phyloP scores from a whole-genome alignment of 306 rosid genomes.

The Coriaria nepalensis region DNA sequence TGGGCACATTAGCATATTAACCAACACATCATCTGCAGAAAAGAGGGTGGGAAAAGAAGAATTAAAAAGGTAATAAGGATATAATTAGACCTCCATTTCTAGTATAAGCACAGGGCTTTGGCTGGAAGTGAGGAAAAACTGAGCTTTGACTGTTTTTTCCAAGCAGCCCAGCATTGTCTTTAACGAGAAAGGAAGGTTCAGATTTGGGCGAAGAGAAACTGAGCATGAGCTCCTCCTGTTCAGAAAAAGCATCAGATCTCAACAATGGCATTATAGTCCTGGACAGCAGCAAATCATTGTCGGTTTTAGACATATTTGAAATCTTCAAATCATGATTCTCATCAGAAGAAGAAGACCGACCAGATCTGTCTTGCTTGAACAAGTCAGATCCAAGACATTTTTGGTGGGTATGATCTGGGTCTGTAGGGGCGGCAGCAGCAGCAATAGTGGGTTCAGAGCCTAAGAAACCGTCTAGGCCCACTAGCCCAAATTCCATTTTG shows the following conservation, averaged over 20 bases:
- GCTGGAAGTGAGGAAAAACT: constrained; percentile 20
- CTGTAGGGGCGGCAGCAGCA: constrained; percentile 8
- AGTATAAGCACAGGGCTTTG: constrained; percentile 11
- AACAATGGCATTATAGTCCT: constrained; percentile 28
- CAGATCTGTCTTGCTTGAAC: constrained; percentile 24
- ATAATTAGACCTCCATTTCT: constrained; percentile 21
- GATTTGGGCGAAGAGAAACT: constrained; percentile 36
- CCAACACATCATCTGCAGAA: constrained; percentile 9
- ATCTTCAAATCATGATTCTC: constrained; percentile 24
- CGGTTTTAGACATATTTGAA: constrained; percentile 25
- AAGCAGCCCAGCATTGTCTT: constrained; percentile 11
- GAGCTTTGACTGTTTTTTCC: constrained; percentile 10
- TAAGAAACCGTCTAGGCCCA: constrained; percentile 28
- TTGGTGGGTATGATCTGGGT: constrained; percentile 11
- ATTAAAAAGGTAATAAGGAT: neutral
- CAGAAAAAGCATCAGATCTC: constrained; percentile 25
- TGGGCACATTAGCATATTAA: neutral
- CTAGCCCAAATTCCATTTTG: constrained; percentile 36
- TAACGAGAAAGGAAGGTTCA: constrained; percentile 14
- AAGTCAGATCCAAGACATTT: constrained; percentile 32
- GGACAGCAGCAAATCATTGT: constrained; percentile 9
- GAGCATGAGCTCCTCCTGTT: constrained; percentile 34
- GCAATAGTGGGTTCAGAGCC: constrained; percentile 14
- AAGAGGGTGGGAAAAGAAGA: neutral
- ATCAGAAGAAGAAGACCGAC: constrained; percentile 1